A percentile compares a stretch with the other conserved stretches of the same genome.
Evolutionary conservation across 2,329 filamentous ascomycete genomes (phyloP).

Genomic region (Colletotrichum musicola): DNA sequence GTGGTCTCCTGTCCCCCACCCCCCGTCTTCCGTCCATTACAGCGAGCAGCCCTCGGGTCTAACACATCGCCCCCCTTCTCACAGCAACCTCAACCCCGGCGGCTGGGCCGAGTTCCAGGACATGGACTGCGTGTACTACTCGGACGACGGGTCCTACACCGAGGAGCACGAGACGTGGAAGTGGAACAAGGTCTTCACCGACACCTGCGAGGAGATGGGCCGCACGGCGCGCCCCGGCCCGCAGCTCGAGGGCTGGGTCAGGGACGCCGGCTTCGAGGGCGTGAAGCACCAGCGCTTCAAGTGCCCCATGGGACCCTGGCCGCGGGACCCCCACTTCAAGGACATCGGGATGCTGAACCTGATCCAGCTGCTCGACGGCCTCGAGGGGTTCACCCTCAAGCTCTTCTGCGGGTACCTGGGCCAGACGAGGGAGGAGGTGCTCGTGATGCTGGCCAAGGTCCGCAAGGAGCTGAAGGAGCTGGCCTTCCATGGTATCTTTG

Average conservation of each 20-base stretch:
- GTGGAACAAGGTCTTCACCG: too few relatives aligned
- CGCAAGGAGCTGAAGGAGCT: not conserved
- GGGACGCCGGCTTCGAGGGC: conserved; percentile 53
- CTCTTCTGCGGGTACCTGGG: conserved; percentile 47
- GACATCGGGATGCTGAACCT: conserved; percentile 46
- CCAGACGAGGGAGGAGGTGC: conserved; percentile 45
- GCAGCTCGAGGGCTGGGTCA: conserved; percentile 51
- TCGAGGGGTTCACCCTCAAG: conserved; percentile 43
- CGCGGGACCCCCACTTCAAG: conserved; percentile 43
- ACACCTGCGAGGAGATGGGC: too few relatives aligned
- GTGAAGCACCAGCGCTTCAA: conserved; percentile 48
- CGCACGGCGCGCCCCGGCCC: too few relatives aligned
- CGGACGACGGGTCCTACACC: conserved; percentile 5
- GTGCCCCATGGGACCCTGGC: conserved; percentile 40
- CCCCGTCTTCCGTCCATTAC: too few relatives aligned
- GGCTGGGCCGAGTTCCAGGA: conserved; percentile 27
- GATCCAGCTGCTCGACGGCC: conserved; percentile 38
- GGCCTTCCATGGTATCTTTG: not conserved
- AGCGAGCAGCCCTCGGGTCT: too few relatives aligned
- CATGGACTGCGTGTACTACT: conserved; percentile 2
- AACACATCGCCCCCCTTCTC: too few relatives aligned
- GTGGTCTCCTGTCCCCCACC: too few relatives aligned
- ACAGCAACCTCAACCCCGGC: conserved; percentile 9
- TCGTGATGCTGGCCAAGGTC: not conserved
- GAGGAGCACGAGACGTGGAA: too few relatives aligned